Percentiles rank a stretch among this genome's conserved stretches.
phyloP scores from a whole-genome alignment of 2,329 filamentous ascomycete genomes.

The Aspergillus chevalieri region DNA sequence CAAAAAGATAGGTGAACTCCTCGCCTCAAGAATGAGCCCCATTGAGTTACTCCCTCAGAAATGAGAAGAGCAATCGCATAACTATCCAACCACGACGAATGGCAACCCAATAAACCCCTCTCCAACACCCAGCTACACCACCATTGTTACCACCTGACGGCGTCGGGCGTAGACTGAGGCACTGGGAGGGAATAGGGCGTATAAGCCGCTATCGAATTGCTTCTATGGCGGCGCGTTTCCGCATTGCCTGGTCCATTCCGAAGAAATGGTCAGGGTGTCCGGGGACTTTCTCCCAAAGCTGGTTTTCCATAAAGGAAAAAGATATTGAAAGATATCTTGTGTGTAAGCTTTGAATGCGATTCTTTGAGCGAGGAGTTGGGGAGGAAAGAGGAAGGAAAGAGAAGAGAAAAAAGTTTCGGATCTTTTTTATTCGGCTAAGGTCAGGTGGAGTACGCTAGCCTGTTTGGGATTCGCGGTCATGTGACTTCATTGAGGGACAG shows the following conservation, averaged over 20 bases:
- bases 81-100: constrained; percentile 93
- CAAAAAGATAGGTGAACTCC: constrained; percentile 54
- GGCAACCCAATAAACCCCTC: constrained; percentile 48
- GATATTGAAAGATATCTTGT: constrained; percentile 53
- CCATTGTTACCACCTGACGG: constrained; percentile 33
- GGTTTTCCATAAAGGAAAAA: constrained; percentile 28
- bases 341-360: constrained; percentile 99
- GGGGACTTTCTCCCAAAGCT: constrained; percentile 99
- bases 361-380: constrained; percentile 92
- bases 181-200: constrained; percentile 44
- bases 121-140: constrained; percentile 25
- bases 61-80: constrained; percentile 81
- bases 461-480: constrained; percentile 7
- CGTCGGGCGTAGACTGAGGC: constrained; percentile 50
- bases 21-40: constrained; percentile 99
- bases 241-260: constrained; percentile 51
- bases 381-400: constrained; percentile 40
- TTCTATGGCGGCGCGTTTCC: constrained; percentile 99
- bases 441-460: constrained; percentile 19
- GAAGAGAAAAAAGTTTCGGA: constrained; percentile 17
- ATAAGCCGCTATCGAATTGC: constrained; percentile 78
- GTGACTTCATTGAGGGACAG: background rate
- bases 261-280: constrained; percentile 61
- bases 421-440: constrained; percentile 9
- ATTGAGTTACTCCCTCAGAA: constrained; percentile 77